A percentile compares a stretch with the other conserved stretches of the same genome.
Evolutionary conservation across 2,329 filamentous ascomycete genomes (phyloP).

Genomic region (Fusarium redolens): DNA sequence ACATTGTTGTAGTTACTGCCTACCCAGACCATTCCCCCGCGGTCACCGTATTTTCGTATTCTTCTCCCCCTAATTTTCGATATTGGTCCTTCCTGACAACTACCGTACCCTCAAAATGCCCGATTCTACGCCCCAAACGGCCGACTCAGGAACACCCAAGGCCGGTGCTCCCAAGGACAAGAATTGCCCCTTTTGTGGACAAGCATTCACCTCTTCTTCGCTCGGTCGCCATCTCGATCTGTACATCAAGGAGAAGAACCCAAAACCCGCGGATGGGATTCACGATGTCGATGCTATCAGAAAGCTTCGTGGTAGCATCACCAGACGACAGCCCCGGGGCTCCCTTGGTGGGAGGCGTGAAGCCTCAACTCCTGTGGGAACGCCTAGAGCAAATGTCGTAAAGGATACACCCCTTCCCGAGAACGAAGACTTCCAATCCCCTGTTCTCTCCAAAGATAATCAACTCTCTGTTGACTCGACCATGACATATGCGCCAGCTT

Average conservation of each 20-base stretch:
- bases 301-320: conserved; percentile 85
- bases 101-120: conserved; percentile 45
- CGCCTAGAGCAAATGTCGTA: conserved; percentile 56
- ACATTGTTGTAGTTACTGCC: conserved; percentile 28
- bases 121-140: conserved; percentile 48
- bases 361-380: conserved; percentile 68
- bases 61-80: conserved; percentile 8
- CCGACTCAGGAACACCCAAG: conserved; percentile 55
- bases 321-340: conserved; percentile 81
- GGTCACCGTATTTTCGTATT: conserved; percentile 20
- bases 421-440: conserved; percentile 50
- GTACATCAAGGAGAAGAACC: conserved; percentile 94
- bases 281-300: conserved; percentile 92
- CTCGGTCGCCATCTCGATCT: conserved; percentile 93
- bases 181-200: conserved; percentile 86
- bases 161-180: conserved; percentile 78
- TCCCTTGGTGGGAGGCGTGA: conserved; percentile 68
- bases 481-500: conserved; percentile 63
- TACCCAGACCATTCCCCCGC: conserved; percentile 23
- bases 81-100: conserved; percentile 13
- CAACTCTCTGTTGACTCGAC: conserved; percentile 58
- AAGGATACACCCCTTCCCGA: conserved; percentile 56
- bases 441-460: conserved; percentile 56
- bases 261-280: conserved; percentile 85
- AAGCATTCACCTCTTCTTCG: conserved; percentile 92